Evolutionary conservation across 176 grass and related monocot species (phyloP), one percentile per base, ranked within the genome.

Genomic region (Chloris gayana): DNA sequence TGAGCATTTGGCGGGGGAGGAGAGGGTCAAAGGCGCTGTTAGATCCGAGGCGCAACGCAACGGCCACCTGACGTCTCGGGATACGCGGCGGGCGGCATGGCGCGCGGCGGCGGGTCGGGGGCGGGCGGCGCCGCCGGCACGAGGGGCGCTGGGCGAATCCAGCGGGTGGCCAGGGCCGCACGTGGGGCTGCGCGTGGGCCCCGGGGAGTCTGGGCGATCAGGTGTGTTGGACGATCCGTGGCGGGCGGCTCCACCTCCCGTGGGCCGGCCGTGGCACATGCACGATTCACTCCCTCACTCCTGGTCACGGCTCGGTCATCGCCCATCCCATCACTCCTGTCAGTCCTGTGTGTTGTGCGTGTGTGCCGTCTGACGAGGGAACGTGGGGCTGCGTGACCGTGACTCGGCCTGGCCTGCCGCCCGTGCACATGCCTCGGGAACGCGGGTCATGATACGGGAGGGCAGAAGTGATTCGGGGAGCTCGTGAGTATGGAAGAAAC

Each of bases 161-260:
- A 5, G 50, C 33, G 30, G 29, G 75, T 30, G 30, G 14, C 7
- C 56, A n/a, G 11, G 4, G 25, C 25, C 38, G 76, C 77, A 81
- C 77, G 84, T 81, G 77, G 76, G 44, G 50, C 7, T 38, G 37
- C 56, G 2, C n/a, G 73, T 4, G 37, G 74, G 73, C 18, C 75
- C 18, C 0, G 2, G 19, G 4, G 18, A n/a, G 3, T 44, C 21
- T 75, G 72, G 2, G 2, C 9, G 58, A 51, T 50, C 45, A 67
- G 63, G 76, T 79, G 76, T 34, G 61, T 19, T 24, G 30, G 39
- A 44, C 11, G 75, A 34, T 33, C 33, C 75, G 14, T 39, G 37
- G 37, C 35, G 41, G 35, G 35, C 15, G 41, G 35, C 9, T 17
- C 33, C 26, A 15, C 33, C 18, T 10, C 72, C 26, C 35, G 33